Base-by-base conservation (phyloP, 345 rosid genomes). In the Conringia planisiliqua region DNA sequence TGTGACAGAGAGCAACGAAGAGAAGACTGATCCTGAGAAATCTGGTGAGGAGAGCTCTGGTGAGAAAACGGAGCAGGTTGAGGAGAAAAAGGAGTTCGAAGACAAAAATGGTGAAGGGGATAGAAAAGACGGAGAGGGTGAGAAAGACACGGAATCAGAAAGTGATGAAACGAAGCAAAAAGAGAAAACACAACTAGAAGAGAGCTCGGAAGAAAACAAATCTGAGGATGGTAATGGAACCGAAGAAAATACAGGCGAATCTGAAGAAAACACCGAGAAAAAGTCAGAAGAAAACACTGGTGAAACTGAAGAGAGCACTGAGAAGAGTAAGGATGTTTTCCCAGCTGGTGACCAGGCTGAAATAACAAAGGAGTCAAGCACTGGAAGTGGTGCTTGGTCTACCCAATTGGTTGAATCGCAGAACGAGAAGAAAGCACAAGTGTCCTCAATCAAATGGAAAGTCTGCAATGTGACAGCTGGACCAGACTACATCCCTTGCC, bases 401-500 rank as follows among this genome's bases (percentile, higher is more conserved):
- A 92, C 97, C 71, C 96, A 94, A 77, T 90, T 84, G 55, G 78
- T 64, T 32, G 97, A 92, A 75, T 94, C 99, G 24, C 89, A 85
- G 71, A 92, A 90, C 50, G 99, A 90, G 95, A 95, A 92, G 82
- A 81, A 83, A 75, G 62, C 80, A 13, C 93, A 84, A 69, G 80
- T 58, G 9, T 78, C 81, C 22, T 40, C 82, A 48, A 66, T 64
- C 8, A 43, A 74, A 44, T 92, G 99, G 99, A 95, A 89, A 79
- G 61, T 87, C 3, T 95, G 99, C 83, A 95, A 95, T 75, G 81
- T 85, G 55, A 89, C 92, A 54, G 91, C 96, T 47, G 97, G 97
- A 68, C 85, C 96, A 50, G 99, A 95, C 67, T 92, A 86, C 84
- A 90, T 95, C 66, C 99, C 97, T 67, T 95, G 97, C 81, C 97